Conservation (phyloP, 371 early-diverging fungal genomes). For the Lichtheimia ornata region DNA sequence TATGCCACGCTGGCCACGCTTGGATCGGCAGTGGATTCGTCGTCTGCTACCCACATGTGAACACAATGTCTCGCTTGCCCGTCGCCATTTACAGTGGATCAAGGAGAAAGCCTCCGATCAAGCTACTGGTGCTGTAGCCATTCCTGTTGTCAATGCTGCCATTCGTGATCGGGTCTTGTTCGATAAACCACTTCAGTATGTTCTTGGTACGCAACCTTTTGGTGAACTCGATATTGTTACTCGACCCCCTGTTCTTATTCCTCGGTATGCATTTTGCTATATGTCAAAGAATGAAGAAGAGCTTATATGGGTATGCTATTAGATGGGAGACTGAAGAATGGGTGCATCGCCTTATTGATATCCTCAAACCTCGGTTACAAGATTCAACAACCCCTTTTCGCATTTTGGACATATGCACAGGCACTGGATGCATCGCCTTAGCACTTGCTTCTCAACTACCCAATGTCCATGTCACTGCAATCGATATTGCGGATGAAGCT, state of each 20-base stretch:
- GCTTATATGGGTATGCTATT: background rate
- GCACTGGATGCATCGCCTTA: conserved; percentile 86
- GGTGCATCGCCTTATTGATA: conserved; percentile 60
- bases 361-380: conserved; percentile 4
- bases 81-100: conserved; percentile 37
- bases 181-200: conserved; percentile 86
- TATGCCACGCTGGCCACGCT: conserved; percentile 13
- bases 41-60: conserved; percentile 32
- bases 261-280: conserved; percentile 54
- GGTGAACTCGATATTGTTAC: conserved; percentile 73
- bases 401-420: conserved; percentile 88
- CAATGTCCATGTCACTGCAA: conserved; percentile 31
- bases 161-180: conserved; percentile 53
- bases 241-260: conserved; percentile 80
- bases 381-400: conserved; percentile 33
- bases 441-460: conserved; percentile 70
- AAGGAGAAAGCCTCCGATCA: conserved; percentile 28
- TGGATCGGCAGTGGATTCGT: conserved; percentile 21
- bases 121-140: background rate
- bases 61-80: conserved; percentile 26
- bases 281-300: background rate
- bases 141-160: conserved; percentile 23
- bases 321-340: conserved; percentile 96
- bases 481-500: conserved; percentile 50
- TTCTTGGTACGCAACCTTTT: conserved; percentile 85